phyloP scores from a whole-genome alignment of 352 stramenopile genomes.

The Pythium rhizo-oryzae region DNA sequence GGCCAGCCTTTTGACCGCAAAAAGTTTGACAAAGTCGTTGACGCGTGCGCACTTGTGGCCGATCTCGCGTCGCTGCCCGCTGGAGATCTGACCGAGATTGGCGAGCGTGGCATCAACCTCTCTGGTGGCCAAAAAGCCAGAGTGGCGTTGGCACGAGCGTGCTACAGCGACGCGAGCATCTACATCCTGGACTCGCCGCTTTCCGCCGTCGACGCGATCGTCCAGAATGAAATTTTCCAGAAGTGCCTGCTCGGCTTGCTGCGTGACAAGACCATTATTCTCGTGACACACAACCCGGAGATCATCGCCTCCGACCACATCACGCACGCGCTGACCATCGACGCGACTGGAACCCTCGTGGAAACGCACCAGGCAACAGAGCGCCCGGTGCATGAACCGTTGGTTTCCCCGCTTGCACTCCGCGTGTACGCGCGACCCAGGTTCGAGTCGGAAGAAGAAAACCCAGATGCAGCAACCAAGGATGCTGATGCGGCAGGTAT shows the following conservation, averaged over 20 bases:
- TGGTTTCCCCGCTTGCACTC: slow-evolving; percentile 25
- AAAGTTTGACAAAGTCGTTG: slow-evolving; percentile 41
- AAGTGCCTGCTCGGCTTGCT: slow-evolving; percentile 64
- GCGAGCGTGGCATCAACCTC: slow-evolving; percentile 46
- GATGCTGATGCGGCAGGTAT: not conserved
- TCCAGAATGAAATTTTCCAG: slow-evolving; percentile 55
- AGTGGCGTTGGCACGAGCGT: slow-evolving; percentile 49
- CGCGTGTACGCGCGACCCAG: not conserved
- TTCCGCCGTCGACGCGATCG: slow-evolving; percentile 38
- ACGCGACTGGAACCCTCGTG: slow-evolving; percentile 3
- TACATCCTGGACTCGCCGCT: slow-evolving; percentile 52
- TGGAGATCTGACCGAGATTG: slow-evolving; percentile 55
- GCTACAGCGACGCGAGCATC: slow-evolving; percentile 50
- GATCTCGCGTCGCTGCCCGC: slow-evolving; percentile 55
- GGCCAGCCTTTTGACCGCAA: slow-evolving; percentile 42
- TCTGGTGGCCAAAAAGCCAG: slow-evolving; percentile 48
- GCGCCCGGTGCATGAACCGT: slow-evolving; percentile 20
- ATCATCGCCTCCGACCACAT: slow-evolving; percentile 33
- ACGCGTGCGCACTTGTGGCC: slow-evolving; percentile 48
- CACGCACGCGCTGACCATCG: slow-evolving; percentile 12
- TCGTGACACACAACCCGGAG: slow-evolving; percentile 62
- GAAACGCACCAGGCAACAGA: slow-evolving; percentile 12
- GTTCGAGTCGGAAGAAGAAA: not conserved
- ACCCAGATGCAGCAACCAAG: not conserved
- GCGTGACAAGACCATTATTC: slow-evolving; percentile 52